Base-by-base conservation (phyloP, 2,329 filamentous ascomycete genomes). In the Stagonosporopsis rhizophila region DNA sequence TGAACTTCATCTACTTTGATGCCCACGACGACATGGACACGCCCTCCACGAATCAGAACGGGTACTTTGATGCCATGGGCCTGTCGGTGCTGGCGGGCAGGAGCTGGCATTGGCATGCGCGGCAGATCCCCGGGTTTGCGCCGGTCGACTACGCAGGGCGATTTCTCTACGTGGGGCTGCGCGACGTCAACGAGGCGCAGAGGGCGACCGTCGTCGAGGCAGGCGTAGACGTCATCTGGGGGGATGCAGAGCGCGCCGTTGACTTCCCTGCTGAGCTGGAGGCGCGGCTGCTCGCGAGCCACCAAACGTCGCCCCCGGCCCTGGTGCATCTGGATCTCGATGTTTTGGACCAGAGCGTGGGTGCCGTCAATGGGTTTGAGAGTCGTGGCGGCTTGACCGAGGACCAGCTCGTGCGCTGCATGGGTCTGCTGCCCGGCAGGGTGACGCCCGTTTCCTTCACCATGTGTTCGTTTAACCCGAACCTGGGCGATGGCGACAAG, bases 11-110 rank as follows among this genome's bases (percentile, higher is more conserved):
- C 11, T 80, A 77, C 66, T 79, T 81, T 44, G 78, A 80, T 42
- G 78, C 77, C 2, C 78, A 80, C 41, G 77, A 79, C 46, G 78
- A 80, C 51, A 71, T 77, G 44, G 72, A 77, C 40, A 74, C 70
- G 0, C 75, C 75, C 0, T 69, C 71, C 20, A 73, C 72, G 23
- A 68, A 75, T 5, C 59, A 66, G 11, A 76, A 73, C 45, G 76
- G 75, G 1, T 78, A 78, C 35, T 65, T 78, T 6, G 76, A 78
- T 50, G 71, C 70, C 0, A 76, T 77, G 72, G 74, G 66, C 0
- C 54, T 75, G 4, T 73, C 74, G 2, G 78, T 78, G 75, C 53
- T 77, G 39, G 68, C 69, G 2, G 75, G 76, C 0, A 57, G 66
- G 32, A 71, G 73, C 45, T 77, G 67, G 64, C 65, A 72, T 44